These are phyloP conservation scores for Linum lewisii DNA, from an alignment of 345 rosid genomes.

Conservation along the genomic window DNA sequence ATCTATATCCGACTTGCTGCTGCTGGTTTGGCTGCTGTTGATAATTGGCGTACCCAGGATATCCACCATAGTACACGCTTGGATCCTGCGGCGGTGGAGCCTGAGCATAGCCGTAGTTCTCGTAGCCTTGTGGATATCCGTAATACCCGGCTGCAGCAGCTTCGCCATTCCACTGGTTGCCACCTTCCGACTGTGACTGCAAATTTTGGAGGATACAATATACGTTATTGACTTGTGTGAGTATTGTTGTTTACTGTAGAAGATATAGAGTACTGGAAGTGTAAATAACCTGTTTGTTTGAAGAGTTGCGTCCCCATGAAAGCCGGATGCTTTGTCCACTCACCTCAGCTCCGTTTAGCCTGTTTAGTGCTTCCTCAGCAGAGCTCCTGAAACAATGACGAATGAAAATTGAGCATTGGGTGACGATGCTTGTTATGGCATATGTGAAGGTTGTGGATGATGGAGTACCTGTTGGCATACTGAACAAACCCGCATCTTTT, in stretches of 20 bases:
- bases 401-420: neutral
- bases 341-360: conserved; percentile 54
- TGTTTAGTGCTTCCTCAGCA: conserved; percentile 74
- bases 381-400: conserved; percentile 42
- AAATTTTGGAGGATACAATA: neutral
- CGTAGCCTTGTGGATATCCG: conserved; percentile 69
- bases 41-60: conserved; percentile 71
- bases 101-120: conserved; percentile 55
- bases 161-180: conserved; percentile 45
- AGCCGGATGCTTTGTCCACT: conserved; percentile 80
- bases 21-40: conserved; percentile 49
- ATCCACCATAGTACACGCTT: conserved; percentile 72
- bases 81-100: conserved; percentile 61
- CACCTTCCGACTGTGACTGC: conserved; percentile 45
- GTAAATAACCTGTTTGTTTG: conserved; percentile 64
- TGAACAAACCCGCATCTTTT: conserved; percentile 93
- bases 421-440: neutral
- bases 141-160: conserved; percentile 30
- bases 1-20: conserved; percentile 57
- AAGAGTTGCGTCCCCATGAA: conserved; percentile 93
- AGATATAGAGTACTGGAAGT: too few relatives aligned
- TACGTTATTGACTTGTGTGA: neutral
- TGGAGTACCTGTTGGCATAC: conserved; percentile 59
- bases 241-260: too few relatives aligned
- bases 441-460: neutral